Percentiles rank a stretch among this genome's conserved stretches.
These are phyloP conservation scores for Hymenoscyphus scutula DNA, from an alignment of 2,329 filamentous ascomycete species.

Conservation along the genomic window DNA sequence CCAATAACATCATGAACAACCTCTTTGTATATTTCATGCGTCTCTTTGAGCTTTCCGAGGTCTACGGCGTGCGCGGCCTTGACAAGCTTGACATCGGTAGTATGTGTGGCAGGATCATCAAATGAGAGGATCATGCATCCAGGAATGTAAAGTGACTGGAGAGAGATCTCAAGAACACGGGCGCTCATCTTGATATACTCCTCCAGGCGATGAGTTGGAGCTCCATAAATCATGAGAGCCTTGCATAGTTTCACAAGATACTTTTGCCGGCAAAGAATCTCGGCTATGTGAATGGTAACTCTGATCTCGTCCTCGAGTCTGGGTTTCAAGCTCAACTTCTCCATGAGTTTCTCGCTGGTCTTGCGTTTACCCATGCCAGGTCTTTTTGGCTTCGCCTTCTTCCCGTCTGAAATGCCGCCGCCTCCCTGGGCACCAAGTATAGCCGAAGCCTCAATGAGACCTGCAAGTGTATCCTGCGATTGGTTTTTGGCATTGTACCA, in stretches of 20 bases:
- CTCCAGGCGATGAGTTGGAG: conserved; percentile 86
- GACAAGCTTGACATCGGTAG: conserved; percentile 76
- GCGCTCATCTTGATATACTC: conserved; percentile 91
- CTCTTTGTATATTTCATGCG: conserved; percentile 76
- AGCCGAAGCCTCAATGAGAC: conserved; percentile 53
- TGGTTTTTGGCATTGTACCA: conserved; percentile 41
- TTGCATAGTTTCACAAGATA: conserved; percentile 84
- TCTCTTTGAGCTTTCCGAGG: conserved; percentile 69
- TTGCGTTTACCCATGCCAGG: conserved; percentile 32
- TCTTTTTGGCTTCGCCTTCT: conserved; percentile 15
- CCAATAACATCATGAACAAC: conserved; percentile 76
- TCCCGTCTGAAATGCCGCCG: conserved; percentile 37
- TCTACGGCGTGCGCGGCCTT: conserved; percentile 67
- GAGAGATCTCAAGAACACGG: conserved; percentile 82
- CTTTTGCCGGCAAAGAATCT: conserved; percentile 73
- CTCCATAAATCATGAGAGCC: conserved; percentile 85
- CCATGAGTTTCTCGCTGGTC: conserved; percentile 28
- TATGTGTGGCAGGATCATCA: conserved; percentile 70
- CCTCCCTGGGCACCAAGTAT: conserved; percentile 50
- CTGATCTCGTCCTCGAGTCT: conserved; percentile 39
- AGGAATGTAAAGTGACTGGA: conserved; percentile 85
- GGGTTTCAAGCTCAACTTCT: conserved; percentile 26
- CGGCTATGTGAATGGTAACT: conserved; percentile 59
- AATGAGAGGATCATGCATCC: conserved; percentile 95
- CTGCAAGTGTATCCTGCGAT: conserved; percentile 48